A percentile compares a stretch with the other conserved stretches of the same genome.
These are phyloP conservation scores for Starmera pachycereana DNA, from an alignment of 805 yeast genomes.

Conservation along the genomic window DNA sequence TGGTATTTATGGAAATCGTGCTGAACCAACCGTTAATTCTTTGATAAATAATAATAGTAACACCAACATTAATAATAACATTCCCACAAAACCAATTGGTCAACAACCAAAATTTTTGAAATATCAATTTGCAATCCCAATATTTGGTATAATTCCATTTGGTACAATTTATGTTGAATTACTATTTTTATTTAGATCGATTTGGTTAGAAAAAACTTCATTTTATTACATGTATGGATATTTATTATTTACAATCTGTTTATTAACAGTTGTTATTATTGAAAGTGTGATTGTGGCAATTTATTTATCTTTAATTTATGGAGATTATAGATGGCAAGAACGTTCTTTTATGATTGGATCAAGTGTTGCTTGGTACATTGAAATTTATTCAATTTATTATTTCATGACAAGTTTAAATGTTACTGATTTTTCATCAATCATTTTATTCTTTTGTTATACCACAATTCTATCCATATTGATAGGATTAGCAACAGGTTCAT, in stretches of 20 bases:
- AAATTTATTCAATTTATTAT: constrained; percentile 59
- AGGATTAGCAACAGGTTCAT: constrained; percentile 66
- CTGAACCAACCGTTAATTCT: too few relatives aligned
- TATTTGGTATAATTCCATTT: constrained; percentile 70
- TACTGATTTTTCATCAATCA: constrained; percentile 53
- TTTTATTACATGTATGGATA: constrained; percentile 78
- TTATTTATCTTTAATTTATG: constrained; percentile 48
- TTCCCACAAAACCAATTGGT: constrained; percentile 19
- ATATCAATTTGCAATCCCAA: constrained; percentile 22
- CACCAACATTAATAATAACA: constrained; percentile 6
- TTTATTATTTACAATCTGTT: constrained; percentile 46
- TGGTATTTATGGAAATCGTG: constrained; percentile 40
- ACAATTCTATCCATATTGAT: constrained; percentile 49
- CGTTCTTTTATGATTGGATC: constrained; percentile 60
- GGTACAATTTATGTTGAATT: constrained; percentile 74
- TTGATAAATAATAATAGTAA: too few relatives aligned
- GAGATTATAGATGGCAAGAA: constrained; percentile 75
- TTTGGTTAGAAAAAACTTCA: constrained; percentile 74
- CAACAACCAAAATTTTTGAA: constrained; percentile 24
- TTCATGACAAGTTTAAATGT: constrained; percentile 46
- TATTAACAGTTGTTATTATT: constrained; percentile 51
- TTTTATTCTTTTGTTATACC: constrained; percentile 67
- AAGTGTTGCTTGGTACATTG: constrained; percentile 64
- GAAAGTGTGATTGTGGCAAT: constrained; percentile 67
- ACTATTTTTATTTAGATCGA: constrained; percentile 57